Base-by-base conservation (phyloP, 768 basidiomycete genomes). In the Cyathus striatus region DNA sequence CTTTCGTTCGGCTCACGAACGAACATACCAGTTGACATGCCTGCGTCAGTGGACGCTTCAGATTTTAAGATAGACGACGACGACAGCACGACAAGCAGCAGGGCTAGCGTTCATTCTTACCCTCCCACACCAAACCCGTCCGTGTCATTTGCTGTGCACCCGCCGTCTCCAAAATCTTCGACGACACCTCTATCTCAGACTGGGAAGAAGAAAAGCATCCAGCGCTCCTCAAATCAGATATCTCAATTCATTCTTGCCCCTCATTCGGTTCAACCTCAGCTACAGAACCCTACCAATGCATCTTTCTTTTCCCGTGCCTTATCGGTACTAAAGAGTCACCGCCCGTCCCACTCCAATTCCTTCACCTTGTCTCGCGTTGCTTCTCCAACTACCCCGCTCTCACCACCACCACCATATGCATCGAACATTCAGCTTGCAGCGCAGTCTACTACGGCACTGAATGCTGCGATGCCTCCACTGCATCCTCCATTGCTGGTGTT, bases 341-440 rank as follows among this genome's bases (percentile, higher is more conserved):
- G 67, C 42, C 79, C 81, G 4, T 74, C 76, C 17, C 75, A 78
- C 38, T 79, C 80, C 6, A 75, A 69, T 44, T 85, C 83, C 4
- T 86, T 85, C 56, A 77, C 76, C 1, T 66, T 83, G 2, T 72
- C 59, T 18, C 62, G 69, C 5, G 49, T 73, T 3, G 57, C 62
- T 26, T 39, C 46, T 14, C 48, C 48, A 23, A 44, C 63, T 6
- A 48, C 55, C 1, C 46, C 55, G 12, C n/a, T n/a, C n/a, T 61
- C 60, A 3, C 61, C 68, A 3, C 68, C 68, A 2, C 69, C 69
- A 6, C 64, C 69, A 1, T 71, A 69, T 46, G 56, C 61, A 4
- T 56, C 58, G 5, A 55, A 49, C 13, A 41, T 54, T 2, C 46
- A 50, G 9, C 20, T 55, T 10, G 45, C 45, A 10, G 30, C 49